Conservation (phyloP, 768 basidiomycete genomes). For the Leccinum pellstonianum region DNA sequence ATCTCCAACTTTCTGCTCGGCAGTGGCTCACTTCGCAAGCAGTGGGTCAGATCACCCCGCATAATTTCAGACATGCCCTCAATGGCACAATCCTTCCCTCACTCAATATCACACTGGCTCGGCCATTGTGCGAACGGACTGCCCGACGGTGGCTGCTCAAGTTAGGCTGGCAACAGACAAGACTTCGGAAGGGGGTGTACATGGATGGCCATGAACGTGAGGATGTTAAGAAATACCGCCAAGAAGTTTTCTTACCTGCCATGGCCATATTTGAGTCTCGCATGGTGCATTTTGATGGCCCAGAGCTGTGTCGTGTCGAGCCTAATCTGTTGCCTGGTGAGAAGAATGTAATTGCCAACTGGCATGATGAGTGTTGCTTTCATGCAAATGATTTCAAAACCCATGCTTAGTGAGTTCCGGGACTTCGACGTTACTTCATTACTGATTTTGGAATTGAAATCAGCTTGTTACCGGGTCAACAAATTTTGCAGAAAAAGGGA, state of each 20-base stretch:
- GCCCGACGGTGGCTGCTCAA: conserved; percentile 12
- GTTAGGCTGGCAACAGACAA: conserved; percentile 11
- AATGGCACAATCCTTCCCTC: conserved; percentile 32
- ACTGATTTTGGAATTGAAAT: too few relatives aligned
- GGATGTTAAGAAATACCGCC: conserved; percentile 5
- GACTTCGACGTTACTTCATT: too few relatives aligned
- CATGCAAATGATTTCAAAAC: conserved; percentile 28
- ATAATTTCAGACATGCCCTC: conserved; percentile 24
- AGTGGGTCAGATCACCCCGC: conserved; percentile 33
- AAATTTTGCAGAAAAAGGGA: conserved; percentile 27
- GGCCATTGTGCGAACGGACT: not conserved
- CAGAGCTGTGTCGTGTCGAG: conserved; percentile 15
- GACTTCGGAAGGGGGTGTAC: conserved; percentile 12
- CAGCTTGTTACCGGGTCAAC: conserved; percentile 9
- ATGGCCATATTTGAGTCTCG: conserved; percentile 22
- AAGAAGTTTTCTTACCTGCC: conserved; percentile 20
- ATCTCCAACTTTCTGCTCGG: not conserved
- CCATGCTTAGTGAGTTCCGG: conserved; percentile 31
- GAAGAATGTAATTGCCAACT: not conserved
- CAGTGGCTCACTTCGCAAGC: conserved; percentile 23
- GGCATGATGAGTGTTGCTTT: conserved; percentile 10
- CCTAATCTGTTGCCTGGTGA: conserved; percentile 22
- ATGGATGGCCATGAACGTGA: conserved; percentile 20
- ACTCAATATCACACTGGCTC: conserved; percentile 23
- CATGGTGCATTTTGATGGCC: conserved; percentile 20